Evolutionary conservation across 495 filamentous ascomycete genomes (phyloP).

Genomic region (Hypoxylon trugodes): DNA sequence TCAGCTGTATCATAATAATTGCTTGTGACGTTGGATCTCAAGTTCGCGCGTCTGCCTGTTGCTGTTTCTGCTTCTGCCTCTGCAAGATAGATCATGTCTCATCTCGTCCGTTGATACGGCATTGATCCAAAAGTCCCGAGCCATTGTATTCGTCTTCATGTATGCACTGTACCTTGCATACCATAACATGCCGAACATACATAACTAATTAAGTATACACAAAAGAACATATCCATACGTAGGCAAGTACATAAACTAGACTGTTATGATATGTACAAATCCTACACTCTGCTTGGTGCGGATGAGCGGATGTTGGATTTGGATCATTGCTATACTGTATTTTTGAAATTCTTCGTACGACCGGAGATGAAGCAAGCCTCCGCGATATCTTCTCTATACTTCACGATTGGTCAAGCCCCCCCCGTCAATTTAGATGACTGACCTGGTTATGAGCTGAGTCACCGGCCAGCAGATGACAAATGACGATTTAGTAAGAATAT

Average conservation of each 20-base stretch:
- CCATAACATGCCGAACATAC: too few species aligned
- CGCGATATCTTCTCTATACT: constrained; percentile 8
- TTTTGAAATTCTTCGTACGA: not conserved
- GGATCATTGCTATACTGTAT: not conserved
- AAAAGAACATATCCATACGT: constrained; percentile 21
- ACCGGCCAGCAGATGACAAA: constrained; percentile 29
- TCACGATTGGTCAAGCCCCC: constrained; percentile 1
- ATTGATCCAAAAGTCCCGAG: constrained; percentile 16
- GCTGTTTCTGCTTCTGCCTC: not conserved
- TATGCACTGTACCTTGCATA: too few species aligned
- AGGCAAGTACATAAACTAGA: not conserved
- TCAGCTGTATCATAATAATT: constrained; percentile 30
- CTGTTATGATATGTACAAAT: not conserved
- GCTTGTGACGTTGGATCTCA: constrained; percentile 32
- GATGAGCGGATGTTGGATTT: constrained; percentile 17
- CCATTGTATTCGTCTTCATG: not conserved
- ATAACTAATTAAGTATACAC: not conserved
- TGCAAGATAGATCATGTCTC: constrained; percentile 29
- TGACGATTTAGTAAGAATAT: constrained; percentile 18
- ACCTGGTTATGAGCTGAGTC: constrained; percentile 16
- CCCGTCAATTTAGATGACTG: not conserved
- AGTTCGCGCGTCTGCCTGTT: constrained; percentile 11
- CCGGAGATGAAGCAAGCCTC: constrained; percentile 17
- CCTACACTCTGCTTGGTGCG: constrained; percentile 6
- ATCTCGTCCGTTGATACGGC: constrained; percentile 30